These are phyloP conservation scores for Lanmaoa rubissima DNA, from an alignment of 768 basidiomycete species.

Conservation along the genomic window DNA sequence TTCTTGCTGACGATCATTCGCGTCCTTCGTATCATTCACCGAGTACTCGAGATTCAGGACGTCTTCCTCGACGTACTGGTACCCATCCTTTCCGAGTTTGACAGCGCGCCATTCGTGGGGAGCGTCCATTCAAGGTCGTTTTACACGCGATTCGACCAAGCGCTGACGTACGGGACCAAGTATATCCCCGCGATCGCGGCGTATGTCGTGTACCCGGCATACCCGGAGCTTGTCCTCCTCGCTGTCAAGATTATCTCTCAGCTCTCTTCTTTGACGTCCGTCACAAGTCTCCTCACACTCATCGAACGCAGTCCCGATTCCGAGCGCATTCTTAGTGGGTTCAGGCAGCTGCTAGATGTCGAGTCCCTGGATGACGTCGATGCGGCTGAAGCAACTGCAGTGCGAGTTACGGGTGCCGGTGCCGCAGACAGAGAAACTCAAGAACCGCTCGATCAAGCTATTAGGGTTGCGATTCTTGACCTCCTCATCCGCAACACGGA, in stretches of 20 bases:
- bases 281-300: constrained; percentile 73
- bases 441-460: constrained; percentile 60
- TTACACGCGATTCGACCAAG: constrained; percentile 73
- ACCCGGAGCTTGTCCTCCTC: constrained; percentile 72
- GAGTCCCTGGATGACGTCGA: constrained; percentile 64
- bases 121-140: constrained; percentile 61
- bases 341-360: constrained; percentile 59
- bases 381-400: constrained; percentile 55
- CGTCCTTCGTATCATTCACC: constrained; percentile 76
- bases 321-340: constrained; percentile 80
- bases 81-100: constrained; percentile 68
- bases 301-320: constrained; percentile 82
- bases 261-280: constrained; percentile 64
- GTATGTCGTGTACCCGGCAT: constrained; percentile 65
- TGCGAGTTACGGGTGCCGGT: constrained; percentile 70
- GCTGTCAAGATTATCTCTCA: constrained; percentile 73
- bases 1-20: constrained; percentile 77
- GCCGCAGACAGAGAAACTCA: constrained; percentile 52
- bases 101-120: constrained; percentile 52
- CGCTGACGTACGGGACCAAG: constrained; percentile 63
- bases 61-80: constrained; percentile 88
- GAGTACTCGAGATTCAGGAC: constrained; percentile 82
- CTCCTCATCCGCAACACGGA: constrained; percentile 77
- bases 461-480: constrained; percentile 74
- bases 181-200: constrained; percentile 82